These are phyloP conservation scores for Emydomyces testavorans DNA, from an alignment of 2,329 filamentous ascomycete species.

Conservation along the genomic window DNA sequence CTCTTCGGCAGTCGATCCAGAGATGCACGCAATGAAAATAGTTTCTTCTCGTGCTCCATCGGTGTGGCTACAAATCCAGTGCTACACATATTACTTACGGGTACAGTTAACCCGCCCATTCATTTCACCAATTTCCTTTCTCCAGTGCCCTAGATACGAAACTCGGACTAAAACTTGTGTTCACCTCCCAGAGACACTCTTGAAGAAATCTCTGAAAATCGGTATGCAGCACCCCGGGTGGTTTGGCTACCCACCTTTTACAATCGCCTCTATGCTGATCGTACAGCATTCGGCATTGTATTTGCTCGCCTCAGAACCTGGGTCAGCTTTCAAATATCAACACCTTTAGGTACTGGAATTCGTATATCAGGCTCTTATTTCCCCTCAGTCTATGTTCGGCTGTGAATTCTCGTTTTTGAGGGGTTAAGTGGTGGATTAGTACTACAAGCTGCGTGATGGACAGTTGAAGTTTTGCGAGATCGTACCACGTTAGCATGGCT, in stretches of 20 bases:
- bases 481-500: constrained; percentile 41
- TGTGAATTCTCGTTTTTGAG: constrained; percentile 63
- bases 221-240: constrained; percentile 66
- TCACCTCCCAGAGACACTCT: constrained; percentile 44
- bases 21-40: constrained; percentile 56
- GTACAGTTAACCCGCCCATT: constrained; percentile 65
- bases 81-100: constrained; percentile 46
- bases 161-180: constrained; percentile 40
- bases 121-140: constrained; percentile 56
- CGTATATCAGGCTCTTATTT: constrained; percentile 59
- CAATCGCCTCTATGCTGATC: constrained; percentile 67
- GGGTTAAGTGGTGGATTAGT: constrained; percentile 28
- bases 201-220: constrained; percentile 61
- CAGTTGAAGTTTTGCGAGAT: constrained; percentile 41
- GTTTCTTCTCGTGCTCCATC: constrained; percentile 61
- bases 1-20: constrained; percentile 63
- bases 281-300: constrained; percentile 71
- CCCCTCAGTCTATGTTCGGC: constrained; percentile 47
- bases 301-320: constrained; percentile 60
- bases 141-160: constrained; percentile 54
- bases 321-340: constrained; percentile 63
- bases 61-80: constrained; percentile 67
- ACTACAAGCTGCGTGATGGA: constrained; percentile 40
- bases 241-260: constrained; percentile 87
- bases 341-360: constrained; percentile 58